These are phyloP conservation scores for Diospyros kaki DNA, from an alignment of 148 eudicot genomes.

Conservation along the genomic window DNA sequence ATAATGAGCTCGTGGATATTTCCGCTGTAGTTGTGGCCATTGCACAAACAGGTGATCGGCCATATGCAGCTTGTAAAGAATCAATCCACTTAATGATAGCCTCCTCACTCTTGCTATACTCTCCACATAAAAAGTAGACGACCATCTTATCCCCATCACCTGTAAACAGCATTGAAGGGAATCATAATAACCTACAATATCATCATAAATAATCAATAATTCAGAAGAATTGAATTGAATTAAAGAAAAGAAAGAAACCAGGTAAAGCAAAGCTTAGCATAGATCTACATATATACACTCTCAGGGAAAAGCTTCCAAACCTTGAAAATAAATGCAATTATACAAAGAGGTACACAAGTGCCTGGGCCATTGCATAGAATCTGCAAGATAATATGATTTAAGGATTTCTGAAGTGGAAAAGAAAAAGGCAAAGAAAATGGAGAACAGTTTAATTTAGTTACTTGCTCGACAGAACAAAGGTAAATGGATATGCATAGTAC, in stretches of 20 bases:
- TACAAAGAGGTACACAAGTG: constrained; percentile 83
- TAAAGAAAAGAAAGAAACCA: neutral
- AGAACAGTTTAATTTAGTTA: too few relatives aligned
- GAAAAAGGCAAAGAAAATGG: neutral
- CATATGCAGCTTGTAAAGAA: constrained; percentile 72
- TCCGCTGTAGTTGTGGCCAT: constrained; percentile 85
- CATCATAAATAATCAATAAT: constrained; percentile 2
- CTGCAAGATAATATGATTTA: constrained; percentile 24
- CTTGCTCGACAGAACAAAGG: neutral
- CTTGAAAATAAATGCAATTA: constrained; percentile 76
- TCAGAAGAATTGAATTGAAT: neutral
- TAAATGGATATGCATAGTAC: constrained; percentile 26
- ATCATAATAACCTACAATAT: neutral
- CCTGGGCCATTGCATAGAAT: constrained; percentile 95
- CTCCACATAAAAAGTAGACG: constrained; percentile 78
- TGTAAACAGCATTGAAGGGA: constrained; percentile 24
- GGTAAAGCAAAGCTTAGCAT: too few relatives aligned
- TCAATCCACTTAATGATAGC: constrained; percentile 75
- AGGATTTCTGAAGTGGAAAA: neutral
- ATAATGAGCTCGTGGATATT: constrained; percentile 67
- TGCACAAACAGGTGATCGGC: constrained; percentile 87
- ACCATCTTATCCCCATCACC: constrained; percentile 82
- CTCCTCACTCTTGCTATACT: constrained; percentile 87
- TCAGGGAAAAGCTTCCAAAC: constrained; percentile 23
- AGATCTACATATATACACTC: neutral